phyloP scores from a whole-genome alignment of 805 yeast species.

The Saccharomycopsis fodiens region DNA sequence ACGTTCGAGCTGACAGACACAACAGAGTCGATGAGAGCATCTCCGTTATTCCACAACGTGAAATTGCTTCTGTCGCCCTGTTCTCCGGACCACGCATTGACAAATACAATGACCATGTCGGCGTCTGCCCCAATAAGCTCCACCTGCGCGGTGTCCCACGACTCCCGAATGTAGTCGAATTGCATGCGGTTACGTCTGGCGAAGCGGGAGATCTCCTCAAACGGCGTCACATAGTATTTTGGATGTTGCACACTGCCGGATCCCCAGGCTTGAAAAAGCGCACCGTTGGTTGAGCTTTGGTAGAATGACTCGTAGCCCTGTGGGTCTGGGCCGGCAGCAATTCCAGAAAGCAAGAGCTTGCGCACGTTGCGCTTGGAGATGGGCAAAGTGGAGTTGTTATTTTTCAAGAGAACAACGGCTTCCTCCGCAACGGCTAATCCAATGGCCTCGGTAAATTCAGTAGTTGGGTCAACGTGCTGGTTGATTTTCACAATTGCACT shows the following conservation, averaged over 20 bases:
- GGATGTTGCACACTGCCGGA: constrained; percentile 54
- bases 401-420: constrained; percentile 48
- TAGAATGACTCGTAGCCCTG: constrained; percentile 47
- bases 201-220: constrained; percentile 42
- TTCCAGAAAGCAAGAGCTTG: constrained; percentile 39
- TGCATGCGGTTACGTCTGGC: constrained; percentile 40
- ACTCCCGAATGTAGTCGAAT: constrained; percentile 38
- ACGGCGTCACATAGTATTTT: constrained; percentile 49
- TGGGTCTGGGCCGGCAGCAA: constrained; percentile 44
- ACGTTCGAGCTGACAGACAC: constrained; percentile 47
- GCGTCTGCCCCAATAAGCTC: constrained; percentile 40
- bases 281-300: constrained; percentile 44
- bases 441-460: constrained; percentile 37
- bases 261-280: constrained; percentile 58
- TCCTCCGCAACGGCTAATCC: constrained; percentile 49
- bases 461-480: constrained; percentile 46
- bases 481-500: constrained; percentile 48
- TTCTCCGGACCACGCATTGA: constrained; percentile 48
- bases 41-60: constrained; percentile 51
- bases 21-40: constrained; percentile 40
- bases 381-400: constrained; percentile 43
- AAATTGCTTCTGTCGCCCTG: constrained; percentile 51
- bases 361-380: constrained; percentile 31
- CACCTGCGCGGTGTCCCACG: constrained; percentile 36
- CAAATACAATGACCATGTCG: constrained; percentile 49